phyloP scores from a whole-genome alignment of 2,329 filamentous ascomycete genomes.

The Calonectria pseudoreteaudii region DNA sequence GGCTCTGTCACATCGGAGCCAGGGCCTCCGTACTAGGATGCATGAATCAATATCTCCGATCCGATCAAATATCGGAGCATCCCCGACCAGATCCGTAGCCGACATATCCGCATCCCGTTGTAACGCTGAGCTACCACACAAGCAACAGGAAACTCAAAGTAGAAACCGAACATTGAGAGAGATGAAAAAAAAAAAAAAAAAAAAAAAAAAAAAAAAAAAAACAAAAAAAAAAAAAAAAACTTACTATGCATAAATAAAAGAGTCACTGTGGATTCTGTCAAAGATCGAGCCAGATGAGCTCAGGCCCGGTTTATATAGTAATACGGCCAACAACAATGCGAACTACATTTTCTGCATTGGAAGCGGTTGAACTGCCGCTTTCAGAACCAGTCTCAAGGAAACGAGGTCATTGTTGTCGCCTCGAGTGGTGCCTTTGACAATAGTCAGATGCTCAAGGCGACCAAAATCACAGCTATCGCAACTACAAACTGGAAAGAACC shows the following conservation, averaged over 20 bases:
- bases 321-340: neutral
- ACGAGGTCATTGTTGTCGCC: neutral
- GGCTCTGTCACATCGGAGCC: neutral
- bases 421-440: neutral
- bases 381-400: neutral
- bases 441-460: neutral
- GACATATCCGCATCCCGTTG: neutral
- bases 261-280: neutral
- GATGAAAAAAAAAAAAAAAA: no score
- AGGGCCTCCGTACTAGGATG: neutral
- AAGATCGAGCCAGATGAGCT: neutral
- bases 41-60: neutral
- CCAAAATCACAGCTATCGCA: no score
- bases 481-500: no score
- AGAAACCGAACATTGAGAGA: neutral
- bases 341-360: neutral
- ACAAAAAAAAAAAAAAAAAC: no score
- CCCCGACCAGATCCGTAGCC: neutral
- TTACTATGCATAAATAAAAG: neutral
- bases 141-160: neutral
- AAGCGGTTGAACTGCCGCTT: neutral
- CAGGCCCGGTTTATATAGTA: neutral
- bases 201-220: no score
- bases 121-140: neutral
- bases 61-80: neutral